Conservation (phyloP, 2,329 filamentous ascomycete species). For the Elsinoe arachidis region DNA sequence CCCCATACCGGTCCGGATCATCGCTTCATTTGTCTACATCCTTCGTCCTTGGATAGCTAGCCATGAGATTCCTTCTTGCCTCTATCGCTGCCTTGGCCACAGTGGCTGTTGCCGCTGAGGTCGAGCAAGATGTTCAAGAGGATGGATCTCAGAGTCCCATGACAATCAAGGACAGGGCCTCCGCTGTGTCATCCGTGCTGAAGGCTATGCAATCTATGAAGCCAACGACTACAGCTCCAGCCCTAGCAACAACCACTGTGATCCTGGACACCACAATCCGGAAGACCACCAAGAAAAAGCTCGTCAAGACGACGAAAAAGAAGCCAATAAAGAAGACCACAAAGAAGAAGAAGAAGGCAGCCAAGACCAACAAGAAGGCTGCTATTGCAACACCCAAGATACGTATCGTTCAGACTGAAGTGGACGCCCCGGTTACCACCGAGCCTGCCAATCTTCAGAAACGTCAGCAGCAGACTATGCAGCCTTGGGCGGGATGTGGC, state of each 20-base stretch:
- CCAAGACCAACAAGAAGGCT: background rate
- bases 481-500: background rate
- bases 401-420: background rate
- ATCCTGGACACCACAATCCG: background rate
- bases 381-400: background rate
- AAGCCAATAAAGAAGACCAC: background rate
- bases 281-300: background rate
- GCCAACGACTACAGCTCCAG: background rate
- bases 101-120: background rate
- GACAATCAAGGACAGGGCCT: background rate
- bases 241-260: background rate
- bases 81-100: background rate
- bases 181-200: background rate
- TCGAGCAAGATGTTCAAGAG: background rate
- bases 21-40: background rate
- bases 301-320: background rate
- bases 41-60: background rate
- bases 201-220: background rate
- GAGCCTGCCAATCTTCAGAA: background rate
- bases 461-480: background rate
- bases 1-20: background rate
- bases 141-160: background rate
- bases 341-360: background rate
- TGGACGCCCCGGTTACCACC: background rate
- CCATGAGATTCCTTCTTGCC: background rate